phyloP scores from a whole-genome alignment of 805 yeast species.

The Maudiozyma serrabonitensis region DNA sequence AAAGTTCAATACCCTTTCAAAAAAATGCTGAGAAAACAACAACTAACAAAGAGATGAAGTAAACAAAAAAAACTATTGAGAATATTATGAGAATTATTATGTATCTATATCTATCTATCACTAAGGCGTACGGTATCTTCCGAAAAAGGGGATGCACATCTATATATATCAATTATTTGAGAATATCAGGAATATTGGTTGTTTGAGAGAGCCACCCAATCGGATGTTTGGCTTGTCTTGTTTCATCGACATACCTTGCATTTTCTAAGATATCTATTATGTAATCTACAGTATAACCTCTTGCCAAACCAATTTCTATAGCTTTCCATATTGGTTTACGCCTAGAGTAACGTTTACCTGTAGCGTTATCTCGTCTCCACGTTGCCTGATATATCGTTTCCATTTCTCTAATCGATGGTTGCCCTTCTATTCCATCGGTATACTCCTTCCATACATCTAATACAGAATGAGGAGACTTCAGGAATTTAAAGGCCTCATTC shows the following conservation, averaged over 20 bases:
- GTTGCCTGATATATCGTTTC: slow-evolving; percentile 41
- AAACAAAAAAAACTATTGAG: too few species aligned
- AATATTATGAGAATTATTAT: too few species aligned
- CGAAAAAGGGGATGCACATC: neutral
- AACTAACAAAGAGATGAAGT: too few species aligned
- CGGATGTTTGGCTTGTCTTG: slow-evolving; percentile 35
- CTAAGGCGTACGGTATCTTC: too few species aligned
- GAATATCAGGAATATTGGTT: slow-evolving; percentile 28
- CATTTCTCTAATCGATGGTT: slow-evolving; percentile 42
- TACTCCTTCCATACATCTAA: slow-evolving; percentile 51
- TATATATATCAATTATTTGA: slow-evolving; percentile 5
- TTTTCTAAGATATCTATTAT: slow-evolving; percentile 41
- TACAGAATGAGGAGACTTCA: slow-evolving; percentile 38
- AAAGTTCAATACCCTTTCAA: too few species aligned
- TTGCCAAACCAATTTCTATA: slow-evolving; percentile 38
- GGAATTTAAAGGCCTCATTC: slow-evolving; percentile 25
- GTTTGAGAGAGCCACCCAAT: slow-evolving; percentile 37
- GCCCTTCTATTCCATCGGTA: slow-evolving; percentile 40
- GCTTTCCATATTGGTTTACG: slow-evolving; percentile 47
- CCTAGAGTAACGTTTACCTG: slow-evolving; percentile 43
- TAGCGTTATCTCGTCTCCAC: slow-evolving; percentile 49
- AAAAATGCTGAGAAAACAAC: too few species aligned
- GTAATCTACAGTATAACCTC: slow-evolving; percentile 36
- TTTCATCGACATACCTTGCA: slow-evolving; percentile 33
- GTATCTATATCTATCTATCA: too few species aligned